These are phyloP conservation scores for Oehlia diaphana DNA, from an alignment of 192 early-diverging fungal species.

Conservation along the genomic window DNA sequence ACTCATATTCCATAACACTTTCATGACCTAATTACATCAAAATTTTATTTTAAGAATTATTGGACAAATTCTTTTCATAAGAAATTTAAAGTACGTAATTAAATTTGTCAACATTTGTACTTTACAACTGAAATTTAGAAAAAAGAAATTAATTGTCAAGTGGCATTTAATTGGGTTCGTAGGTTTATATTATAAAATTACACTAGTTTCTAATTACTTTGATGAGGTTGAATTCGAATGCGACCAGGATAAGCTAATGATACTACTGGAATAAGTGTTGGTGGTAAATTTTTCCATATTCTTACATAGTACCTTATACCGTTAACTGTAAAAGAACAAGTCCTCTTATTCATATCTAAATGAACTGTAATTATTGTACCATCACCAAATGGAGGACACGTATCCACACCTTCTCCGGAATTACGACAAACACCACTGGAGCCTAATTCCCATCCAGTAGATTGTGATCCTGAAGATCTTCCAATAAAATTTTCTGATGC, in stretches of 20 bases:
- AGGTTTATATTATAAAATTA: too few relatives aligned
- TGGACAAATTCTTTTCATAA: too few relatives aligned
- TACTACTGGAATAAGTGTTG: slow-evolving; percentile 16
- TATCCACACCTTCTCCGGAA: not conserved
- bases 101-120: too few relatives aligned
- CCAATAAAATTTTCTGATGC: not conserved
- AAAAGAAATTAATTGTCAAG: too few relatives aligned
- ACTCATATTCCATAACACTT: too few relatives aligned
- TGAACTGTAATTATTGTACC: slow-evolving; percentile 16
- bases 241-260: not conserved
- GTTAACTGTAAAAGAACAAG: slow-evolving; percentile 18
- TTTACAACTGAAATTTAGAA: too few relatives aligned
- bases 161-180: too few relatives aligned
- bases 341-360: slow-evolving; percentile 23
- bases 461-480: not conserved
- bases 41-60: too few relatives aligned
- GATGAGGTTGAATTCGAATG: not conserved
- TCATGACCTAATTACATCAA: too few relatives aligned
- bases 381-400: not conserved
- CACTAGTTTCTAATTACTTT: too few relatives aligned
- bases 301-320: not conserved
- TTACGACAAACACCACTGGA: not conserved
- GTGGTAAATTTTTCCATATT: slow-evolving; percentile 3
- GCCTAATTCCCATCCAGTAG: not conserved
- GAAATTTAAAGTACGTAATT: too few relatives aligned